Evolutionary conservation across 148 eudicot species (phyloP), one percentile per base, ranked within the genome.

Genomic region (Hydrangea macrophylla): DNA sequence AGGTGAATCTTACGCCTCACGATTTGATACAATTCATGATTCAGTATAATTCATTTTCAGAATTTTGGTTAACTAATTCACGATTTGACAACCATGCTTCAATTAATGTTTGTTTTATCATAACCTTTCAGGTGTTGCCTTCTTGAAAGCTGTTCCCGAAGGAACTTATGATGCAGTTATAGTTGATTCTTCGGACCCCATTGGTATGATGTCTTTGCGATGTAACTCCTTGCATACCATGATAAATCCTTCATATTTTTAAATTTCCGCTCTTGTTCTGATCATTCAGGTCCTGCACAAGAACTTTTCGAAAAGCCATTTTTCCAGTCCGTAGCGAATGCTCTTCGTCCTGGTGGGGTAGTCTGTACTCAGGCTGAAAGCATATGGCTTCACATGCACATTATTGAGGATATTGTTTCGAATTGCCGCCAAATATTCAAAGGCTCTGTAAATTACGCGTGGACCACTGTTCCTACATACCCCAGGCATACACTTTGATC

Each of bases 381-480:
- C 76, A 94, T 94, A 61, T 94, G 99, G 99, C 96, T 94, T 68
- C 99, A 94, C 78, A 94, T 94, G 99, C 88, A 94, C 77, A 94
- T 94, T 26, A 94, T 94, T 37, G 97, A 94, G 81, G 97, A 88
- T 60, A 94, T 94, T 39, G 99, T 94, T 30, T 23, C 82, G 15
- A 92, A 92, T 60, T 92, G 97, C 67, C 90, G 97, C 58, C 83
- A 92, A 65, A 78, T 92, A 9, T 92, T 92, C 63, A 89, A 89
- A 78, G 99, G 99, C 69, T 90, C 97, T 24, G 93, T 91, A 79
- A 94, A 88, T 68, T 94, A 94, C 74, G 99, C 97, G 13, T 94
- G 99, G 99, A 94, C 97, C 18, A 88, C 99, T 0, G 99, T 94
- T 68, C 99, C 97, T 40, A 94, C 99, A 18, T 94, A 94, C 72